These are phyloP conservation scores for Ascochyta viciae-villosae DNA, from an alignment of 2,329 filamentous ascomycete species.

Conservation along the genomic window DNA sequence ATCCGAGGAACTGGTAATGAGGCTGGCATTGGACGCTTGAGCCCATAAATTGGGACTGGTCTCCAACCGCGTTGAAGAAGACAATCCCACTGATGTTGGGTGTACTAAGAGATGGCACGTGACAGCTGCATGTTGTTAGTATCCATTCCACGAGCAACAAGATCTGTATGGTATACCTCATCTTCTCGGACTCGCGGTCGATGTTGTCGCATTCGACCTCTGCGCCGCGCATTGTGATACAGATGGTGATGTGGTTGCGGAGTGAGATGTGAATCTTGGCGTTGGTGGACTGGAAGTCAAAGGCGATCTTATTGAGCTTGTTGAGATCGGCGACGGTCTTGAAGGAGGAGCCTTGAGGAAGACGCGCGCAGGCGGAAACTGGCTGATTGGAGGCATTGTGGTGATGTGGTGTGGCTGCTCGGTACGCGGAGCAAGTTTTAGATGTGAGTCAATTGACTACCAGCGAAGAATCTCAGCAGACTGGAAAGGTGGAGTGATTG, in stretches of 20 bases:
- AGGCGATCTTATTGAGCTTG: constrained; percentile 15
- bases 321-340: constrained; percentile 3
- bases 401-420: not conserved
- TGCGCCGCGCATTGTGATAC: constrained; percentile 4
- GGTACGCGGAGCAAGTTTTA: not conserved
- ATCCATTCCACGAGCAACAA: too few relatives aligned
- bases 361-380: constrained; percentile 39
- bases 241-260: constrained; percentile 10
- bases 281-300: constrained; percentile 10
- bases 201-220: not conserved
- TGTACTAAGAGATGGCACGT: not conserved
- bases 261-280: constrained; percentile 14
- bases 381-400: constrained; percentile 39
- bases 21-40: not conserved
- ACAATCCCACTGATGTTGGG: not conserved
- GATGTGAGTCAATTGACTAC: not conserved
- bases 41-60: not conserved
- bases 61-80: not conserved
- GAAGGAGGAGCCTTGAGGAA: constrained; percentile 29
- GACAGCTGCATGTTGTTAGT: not conserved
- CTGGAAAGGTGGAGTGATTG: not conserved
- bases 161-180: not conserved
- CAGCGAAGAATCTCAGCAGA: not conserved
- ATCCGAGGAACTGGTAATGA: not conserved
- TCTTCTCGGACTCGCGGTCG: constrained; percentile 4